A percentile compares a stretch with the other conserved stretches of the same genome.
Evolutionary conservation across 805 yeast species (phyloP).

Genomic region (Candida fluviatilis): DNA sequence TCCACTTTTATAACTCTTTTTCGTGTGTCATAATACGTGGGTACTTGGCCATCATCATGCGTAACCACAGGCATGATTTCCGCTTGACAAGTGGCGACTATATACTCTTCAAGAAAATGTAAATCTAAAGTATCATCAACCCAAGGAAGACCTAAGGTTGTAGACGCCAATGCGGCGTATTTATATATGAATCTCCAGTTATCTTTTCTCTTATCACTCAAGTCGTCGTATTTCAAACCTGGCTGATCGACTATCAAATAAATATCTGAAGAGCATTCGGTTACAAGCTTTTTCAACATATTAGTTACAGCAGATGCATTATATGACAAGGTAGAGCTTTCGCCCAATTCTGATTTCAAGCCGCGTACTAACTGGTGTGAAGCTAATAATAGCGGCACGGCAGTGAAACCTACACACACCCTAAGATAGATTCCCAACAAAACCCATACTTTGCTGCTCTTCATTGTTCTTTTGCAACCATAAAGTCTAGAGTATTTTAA

Average conservation of each 20-base stretch:
- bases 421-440: not conserved
- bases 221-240: constrained; percentile 28
- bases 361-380: constrained; percentile 36
- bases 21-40: constrained; percentile 53
- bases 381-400: constrained; percentile 35
- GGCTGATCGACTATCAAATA: constrained; percentile 38
- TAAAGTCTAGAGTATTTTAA: too few relatives aligned
- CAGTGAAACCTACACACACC: constrained; percentile 7
- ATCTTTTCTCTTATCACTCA: constrained; percentile 26
- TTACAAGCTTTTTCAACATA: constrained; percentile 30
- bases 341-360: constrained; percentile 18
- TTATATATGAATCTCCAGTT: constrained; percentile 48
- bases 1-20: constrained; percentile 60
- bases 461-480: not conserved
- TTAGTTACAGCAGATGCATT: constrained; percentile 24
- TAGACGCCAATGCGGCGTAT: constrained; percentile 53
- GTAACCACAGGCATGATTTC: constrained; percentile 33
- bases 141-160: constrained; percentile 57
- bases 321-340: constrained; percentile 18
- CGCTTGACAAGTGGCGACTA: constrained; percentile 51
- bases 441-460: not conserved
- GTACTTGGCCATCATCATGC: constrained; percentile 36
- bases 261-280: constrained; percentile 36
- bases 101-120: constrained; percentile 36
- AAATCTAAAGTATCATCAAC: constrained; percentile 40